These are phyloP conservation scores for Aspergillus spinulosporus DNA, from an alignment of 2,329 filamentous ascomycete species.

Conservation along the genomic window DNA sequence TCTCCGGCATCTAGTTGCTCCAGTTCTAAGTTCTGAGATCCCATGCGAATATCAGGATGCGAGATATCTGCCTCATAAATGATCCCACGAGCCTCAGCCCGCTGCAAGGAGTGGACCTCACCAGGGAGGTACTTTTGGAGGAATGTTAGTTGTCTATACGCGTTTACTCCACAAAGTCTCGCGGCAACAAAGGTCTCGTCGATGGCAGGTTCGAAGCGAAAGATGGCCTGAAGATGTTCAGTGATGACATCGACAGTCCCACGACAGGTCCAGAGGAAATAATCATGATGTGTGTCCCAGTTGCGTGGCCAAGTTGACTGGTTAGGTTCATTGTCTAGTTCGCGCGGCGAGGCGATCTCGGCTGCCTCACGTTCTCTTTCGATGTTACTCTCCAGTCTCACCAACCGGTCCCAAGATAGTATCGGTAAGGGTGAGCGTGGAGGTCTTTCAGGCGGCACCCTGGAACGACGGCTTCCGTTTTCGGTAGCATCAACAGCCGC, in stretches of 20 bases:
- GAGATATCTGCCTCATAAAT: conserved; percentile 15
- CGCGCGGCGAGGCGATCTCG: conserved; percentile 5
- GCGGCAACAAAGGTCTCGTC: conserved; percentile 15
- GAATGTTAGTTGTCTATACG: conserved; percentile 18
- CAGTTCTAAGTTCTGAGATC: conserved; percentile 13
- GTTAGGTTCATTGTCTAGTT: conserved; percentile 12
- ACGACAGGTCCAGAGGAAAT: conserved; percentile 21
- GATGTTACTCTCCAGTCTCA: background rate
- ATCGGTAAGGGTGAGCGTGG: conserved; percentile 3
- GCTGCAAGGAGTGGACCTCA: conserved; percentile 19
- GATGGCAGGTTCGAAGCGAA: conserved; percentile 17
- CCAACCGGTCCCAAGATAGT: conserved; percentile 2
- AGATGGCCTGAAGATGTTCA: conserved; percentile 18
- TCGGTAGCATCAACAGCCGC: background rate
- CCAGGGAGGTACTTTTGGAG: conserved; percentile 19
- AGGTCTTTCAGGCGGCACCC: conserved; percentile 2
- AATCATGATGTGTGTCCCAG: conserved; percentile 16
- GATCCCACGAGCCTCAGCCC: conserved; percentile 16
- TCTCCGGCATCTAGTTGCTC: conserved; percentile 9
- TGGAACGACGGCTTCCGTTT: background rate
- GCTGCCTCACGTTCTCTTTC: conserved; percentile 7
- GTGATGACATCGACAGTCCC: conserved; percentile 17
- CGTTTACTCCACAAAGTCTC: conserved; percentile 15
- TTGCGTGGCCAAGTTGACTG: conserved; percentile 6
- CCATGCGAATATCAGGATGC: conserved; percentile 16